Evolutionary conservation across 169 alveolate species (phyloP).

Genomic region (Plasmodium vinckei): DNA sequence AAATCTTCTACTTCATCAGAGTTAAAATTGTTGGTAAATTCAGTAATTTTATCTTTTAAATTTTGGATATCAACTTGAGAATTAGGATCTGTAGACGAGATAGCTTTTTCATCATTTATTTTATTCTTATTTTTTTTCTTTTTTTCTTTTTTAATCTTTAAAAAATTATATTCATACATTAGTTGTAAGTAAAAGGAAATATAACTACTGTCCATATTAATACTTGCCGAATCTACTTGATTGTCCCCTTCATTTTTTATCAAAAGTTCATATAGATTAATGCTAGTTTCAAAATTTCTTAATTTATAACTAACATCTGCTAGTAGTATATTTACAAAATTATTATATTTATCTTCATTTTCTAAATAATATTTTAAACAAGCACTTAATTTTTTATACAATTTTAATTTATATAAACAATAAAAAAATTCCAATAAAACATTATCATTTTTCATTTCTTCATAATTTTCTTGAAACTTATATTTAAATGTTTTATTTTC

Average conservation of each 20-base stretch:
- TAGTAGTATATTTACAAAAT: conserved; percentile 25
- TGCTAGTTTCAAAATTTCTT: conserved; percentile 27
- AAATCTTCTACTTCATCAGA: conserved; percentile 40
- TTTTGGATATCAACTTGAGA: conserved; percentile 17
- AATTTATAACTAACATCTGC: conserved; percentile 44
- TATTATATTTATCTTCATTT: conserved; percentile 20
- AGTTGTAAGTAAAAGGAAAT: conserved; percentile 26
- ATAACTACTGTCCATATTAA: conserved; percentile 43
- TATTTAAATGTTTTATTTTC: conserved; percentile 15
- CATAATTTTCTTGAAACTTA: conserved; percentile 49
- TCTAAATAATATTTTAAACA: conserved; percentile 41
- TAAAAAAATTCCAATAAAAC: conserved; percentile 66
- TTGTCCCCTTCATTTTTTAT: conserved; percentile 7
- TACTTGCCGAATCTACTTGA: conserved; percentile 52
- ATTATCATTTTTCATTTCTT: conserved; percentile 25
- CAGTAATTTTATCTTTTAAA: conserved; percentile 30
- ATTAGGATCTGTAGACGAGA: neutral
- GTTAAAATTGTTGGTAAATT: conserved; percentile 36
- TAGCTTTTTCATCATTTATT: neutral
- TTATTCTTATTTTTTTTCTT: neutral
- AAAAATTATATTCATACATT: conserved; percentile 55
- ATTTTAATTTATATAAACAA: conserved; percentile 49
- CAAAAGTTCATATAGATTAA: conserved; percentile 36
- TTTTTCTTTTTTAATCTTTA: conserved; percentile 13
- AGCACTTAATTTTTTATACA: conserved; percentile 53